A percentile compares a stretch with the other conserved stretches of the same genome.
Evolutionary conservation across 805 yeast genomes (phyloP).

Genomic region (Pichia phayaonensis): DNA sequence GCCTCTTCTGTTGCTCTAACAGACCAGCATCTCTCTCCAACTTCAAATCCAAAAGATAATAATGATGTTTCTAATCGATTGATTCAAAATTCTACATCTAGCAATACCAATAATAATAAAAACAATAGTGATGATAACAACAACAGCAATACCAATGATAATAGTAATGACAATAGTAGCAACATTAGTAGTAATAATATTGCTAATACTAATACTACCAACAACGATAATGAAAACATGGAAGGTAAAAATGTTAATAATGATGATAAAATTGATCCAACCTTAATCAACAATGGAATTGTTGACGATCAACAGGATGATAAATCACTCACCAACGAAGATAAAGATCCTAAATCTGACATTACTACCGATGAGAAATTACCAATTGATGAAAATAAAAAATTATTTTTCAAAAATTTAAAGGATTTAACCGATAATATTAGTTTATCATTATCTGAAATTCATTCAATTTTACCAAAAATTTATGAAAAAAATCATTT

Average conservation of each 20-base stretch:
- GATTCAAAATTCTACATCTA: background rate
- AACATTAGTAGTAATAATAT: background rate
- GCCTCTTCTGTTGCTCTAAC: background rate
- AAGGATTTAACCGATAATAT: constrained; percentile 7
- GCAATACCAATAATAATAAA: background rate
- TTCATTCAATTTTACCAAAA: constrained; percentile 3
- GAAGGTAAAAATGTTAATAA: background rate
- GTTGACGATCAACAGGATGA: background rate
- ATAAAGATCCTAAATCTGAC: background rate
- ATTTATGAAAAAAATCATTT: constrained; percentile 5
- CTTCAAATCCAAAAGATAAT: background rate
- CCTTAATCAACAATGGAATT: background rate
- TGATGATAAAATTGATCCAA: constrained; percentile 6
- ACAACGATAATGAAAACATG: background rate
- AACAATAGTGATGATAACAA: background rate
- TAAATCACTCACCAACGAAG: background rate
- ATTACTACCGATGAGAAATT: background rate
- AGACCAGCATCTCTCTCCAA: background rate
- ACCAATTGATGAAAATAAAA: background rate
- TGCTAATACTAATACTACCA: background rate
- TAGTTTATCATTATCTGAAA: constrained; percentile 1
- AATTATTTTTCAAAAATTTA: constrained; percentile 1
- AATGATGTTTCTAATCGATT: background rate
- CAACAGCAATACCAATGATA: background rate
- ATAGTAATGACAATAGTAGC: background rate